Evolutionary conservation across 805 yeast genomes (phyloP).

Genomic region (Candida tallmaniae): DNA sequence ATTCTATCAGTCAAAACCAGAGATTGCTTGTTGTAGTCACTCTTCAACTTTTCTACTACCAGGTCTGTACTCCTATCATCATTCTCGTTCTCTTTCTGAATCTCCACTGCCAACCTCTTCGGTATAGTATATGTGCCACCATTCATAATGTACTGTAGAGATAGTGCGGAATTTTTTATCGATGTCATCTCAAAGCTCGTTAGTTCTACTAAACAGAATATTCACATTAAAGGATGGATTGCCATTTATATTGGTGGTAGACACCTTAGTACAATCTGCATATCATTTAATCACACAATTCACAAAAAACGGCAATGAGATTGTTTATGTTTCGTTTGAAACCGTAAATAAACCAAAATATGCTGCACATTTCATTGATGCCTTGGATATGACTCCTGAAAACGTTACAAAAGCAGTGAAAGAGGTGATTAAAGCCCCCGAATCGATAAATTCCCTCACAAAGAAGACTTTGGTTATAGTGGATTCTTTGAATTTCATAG

Average conservation of each 20-base stretch:
- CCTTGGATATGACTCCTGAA: slow-evolving; percentile 15
- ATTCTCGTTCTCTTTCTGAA: slow-evolving; percentile 19
- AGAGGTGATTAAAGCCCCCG: neutral
- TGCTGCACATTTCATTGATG: slow-evolving; percentile 47
- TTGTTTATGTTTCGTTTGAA: slow-evolving; percentile 65
- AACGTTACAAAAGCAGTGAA: slow-evolving; percentile 3
- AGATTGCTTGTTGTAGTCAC: slow-evolving; percentile 26
- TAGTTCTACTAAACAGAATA: slow-evolving; percentile 61
- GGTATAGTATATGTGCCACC: slow-evolving; percentile 29
- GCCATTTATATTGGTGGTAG: slow-evolving; percentile 68
- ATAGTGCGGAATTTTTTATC: slow-evolving; percentile 1
- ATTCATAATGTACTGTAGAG: neutral
- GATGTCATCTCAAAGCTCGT: slow-evolving; percentile 32
- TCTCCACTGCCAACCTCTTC: slow-evolving; percentile 20
- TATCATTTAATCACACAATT: slow-evolving; percentile 55
- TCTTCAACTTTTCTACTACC: slow-evolving; percentile 14
- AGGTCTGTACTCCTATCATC: slow-evolving; percentile 12
- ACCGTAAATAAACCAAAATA: slow-evolving; percentile 50
- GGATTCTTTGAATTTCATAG: slow-evolving; percentile 65
- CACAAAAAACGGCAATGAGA: slow-evolving; percentile 26
- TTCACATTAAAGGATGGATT: slow-evolving; percentile 67
- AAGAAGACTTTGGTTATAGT: slow-evolving; percentile 24
- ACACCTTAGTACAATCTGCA: slow-evolving; percentile 69
- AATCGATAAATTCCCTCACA: slow-evolving; percentile 1
- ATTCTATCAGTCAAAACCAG: too few species aligned